Evolutionary conservation across 1,139 yeast species (phyloP), one percentile per base, ranked within the genome.

Genomic region (Maudiozyma humilis): DNA sequence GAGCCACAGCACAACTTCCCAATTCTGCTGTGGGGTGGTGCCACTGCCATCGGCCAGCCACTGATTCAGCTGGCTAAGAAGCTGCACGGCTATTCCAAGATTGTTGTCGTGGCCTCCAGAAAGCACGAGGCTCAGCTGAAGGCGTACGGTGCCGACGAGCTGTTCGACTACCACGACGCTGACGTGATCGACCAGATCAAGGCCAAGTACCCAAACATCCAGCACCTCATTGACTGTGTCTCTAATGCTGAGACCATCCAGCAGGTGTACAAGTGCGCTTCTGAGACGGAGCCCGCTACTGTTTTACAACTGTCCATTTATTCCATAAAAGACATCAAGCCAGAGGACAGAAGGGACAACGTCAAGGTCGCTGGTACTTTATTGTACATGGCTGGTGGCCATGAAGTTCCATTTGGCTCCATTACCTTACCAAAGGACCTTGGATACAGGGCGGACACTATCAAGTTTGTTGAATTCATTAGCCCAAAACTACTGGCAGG

Each of bases 81-180:
- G 39, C 47, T 64, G n/a, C 50, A 64, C 38, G 59, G 62, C 16
- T 72, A 67, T 51, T 68, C 70, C 2, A 70, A 67, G 43, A 73
- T 75, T 29, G 62, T 74, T 35, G 62, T 72, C 29, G 70, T 75
- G 36, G 78, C 79, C 2, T 73, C 79, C 6, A 55, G 61, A 36
- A 67, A 65, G 49, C 67, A 73, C 55, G 68, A 69, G 48, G 55
- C 57, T 3, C 50, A 53, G 38, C 59, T 53, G 27, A 54, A 54
- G 42, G 45, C 43, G 12, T 54, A 51, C 40, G 91, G 89, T 49
- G 87, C 86, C 19, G 82, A 78, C 52, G 63, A 64, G 16, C 65
- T 71, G 7, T 71, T 79, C 52, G 86, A 82, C 61, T 82, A 82
- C 61, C 72, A 70, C 42, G 82, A 77, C 49, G 48, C 61, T 0